These are phyloP conservation scores for Perkinsela sp. DNA, from an alignment of 208 protist genomes.

Conservation along the genomic window DNA sequence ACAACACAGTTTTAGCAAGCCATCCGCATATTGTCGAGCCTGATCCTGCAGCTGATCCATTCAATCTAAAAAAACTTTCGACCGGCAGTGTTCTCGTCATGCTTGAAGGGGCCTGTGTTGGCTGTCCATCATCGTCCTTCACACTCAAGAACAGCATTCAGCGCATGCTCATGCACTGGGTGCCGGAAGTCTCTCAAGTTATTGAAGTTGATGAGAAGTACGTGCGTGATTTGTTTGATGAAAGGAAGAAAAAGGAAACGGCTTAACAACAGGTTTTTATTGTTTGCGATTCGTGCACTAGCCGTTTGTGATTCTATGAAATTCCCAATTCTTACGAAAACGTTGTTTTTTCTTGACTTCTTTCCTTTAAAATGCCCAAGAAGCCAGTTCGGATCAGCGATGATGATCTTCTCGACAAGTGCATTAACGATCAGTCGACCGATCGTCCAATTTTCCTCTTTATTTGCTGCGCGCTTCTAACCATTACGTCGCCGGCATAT, in stretches of 20 bases:
- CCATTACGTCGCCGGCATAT: not conserved
- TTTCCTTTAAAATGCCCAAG: not conserved
- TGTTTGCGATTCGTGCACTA: too few species aligned
- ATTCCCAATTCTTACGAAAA: too few species aligned
- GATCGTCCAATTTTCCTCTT: not conserved
- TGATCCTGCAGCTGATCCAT: not conserved
- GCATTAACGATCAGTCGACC: not conserved
- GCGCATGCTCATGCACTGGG: constrained; percentile 74
- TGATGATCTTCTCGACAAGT: not conserved
- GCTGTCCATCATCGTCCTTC: constrained; percentile 48
- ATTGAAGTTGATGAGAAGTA: constrained; percentile 42
- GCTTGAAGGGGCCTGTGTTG: constrained; percentile 51
- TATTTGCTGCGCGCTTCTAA: not conserved
- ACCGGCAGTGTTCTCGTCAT: constrained; percentile 42
- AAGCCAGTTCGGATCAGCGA: not conserved
- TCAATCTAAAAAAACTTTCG: not conserved
- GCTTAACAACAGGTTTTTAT: too few species aligned
- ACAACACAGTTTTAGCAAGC: not conserved
- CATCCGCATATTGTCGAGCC: not conserved
- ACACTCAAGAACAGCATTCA: constrained; percentile 71
- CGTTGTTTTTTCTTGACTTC: constrained; percentile 1
- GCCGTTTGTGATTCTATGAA: too few species aligned
- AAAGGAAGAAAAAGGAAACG: constrained; percentile 2
- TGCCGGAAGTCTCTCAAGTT: constrained; percentile 35
- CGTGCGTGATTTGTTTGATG: too few species aligned